Evolutionary conservation across 208 protist species (phyloP), one percentile per base, ranked within the genome.

Genomic region (Vickermania ingenoplastis): DNA sequence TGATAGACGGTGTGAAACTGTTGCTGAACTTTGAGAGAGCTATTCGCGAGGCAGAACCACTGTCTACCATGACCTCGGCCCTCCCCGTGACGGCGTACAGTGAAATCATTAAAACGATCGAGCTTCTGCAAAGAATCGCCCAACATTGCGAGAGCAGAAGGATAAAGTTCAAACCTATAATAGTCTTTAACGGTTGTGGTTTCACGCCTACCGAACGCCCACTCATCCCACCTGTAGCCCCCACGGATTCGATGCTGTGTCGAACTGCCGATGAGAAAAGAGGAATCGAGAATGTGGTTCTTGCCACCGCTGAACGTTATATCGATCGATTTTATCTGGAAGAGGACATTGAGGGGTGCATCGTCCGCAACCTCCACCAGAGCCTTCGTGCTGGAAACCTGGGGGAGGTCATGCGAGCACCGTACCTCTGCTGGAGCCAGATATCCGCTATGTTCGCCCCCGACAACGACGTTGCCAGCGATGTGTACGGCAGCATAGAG

Each of bases 351-450:
- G 83, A 94, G 67, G 72, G 71, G 50, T 65, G 76, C 61, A 86
- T 94, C 53, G 75, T 91, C 53, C 73, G 79, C 29, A 62, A 71
- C 54, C 54, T 90, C 26, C 77, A 63, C 56, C 70, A 77, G 50
- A 50, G 55, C 11, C 67, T 76, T 55, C 69, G 36, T 7, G n/a
- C n/a, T n/a, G n/a, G n/a, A n/a, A 17, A 17, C 36, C 17, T 45
- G 7, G 36, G 69, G 23, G 61, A 85, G 56, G 89, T 77, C 2
- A 71, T 91, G 63, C 79, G 88, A n/a, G 84, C 84, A 25, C 88
- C 88, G 30, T 90, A 89, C 71, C 67, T 90, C 49, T 81, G 81
- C 24, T 94, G 88, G 84, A 87, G 82, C 41, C 88, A 94, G 48
- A 72, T 94, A 24, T 91, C 88, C 13, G 75, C 88, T 49, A 86